Percentiles rank a stretch among this genome's conserved stretches.
Conservation (phyloP, 1,284 basidiomycete species). For the Ceratobasidium theobromae region DNA sequence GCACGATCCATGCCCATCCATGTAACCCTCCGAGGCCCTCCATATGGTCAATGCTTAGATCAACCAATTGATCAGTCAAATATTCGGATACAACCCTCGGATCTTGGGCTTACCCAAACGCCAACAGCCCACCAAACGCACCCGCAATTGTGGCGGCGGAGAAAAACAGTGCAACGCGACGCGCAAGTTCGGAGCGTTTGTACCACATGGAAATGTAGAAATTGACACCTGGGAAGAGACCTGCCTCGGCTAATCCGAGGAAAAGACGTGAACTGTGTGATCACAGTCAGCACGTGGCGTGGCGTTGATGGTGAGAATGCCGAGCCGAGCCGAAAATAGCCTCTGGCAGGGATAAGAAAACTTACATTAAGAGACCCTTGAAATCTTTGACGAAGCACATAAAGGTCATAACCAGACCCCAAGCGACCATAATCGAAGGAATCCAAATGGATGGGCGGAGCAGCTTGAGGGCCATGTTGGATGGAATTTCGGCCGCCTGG, state of each 20-base stretch:
- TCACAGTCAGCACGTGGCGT: neutral
- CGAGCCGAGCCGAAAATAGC: neutral
- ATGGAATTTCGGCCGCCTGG: slow-evolving; percentile 33
- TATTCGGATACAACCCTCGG: neutral
- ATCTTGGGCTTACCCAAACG: slow-evolving; percentile 14
- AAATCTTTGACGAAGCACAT: slow-evolving; percentile 47
- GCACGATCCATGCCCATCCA: slow-evolving; percentile 36
- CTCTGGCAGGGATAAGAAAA: neutral
- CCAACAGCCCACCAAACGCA: slow-evolving; percentile 41
- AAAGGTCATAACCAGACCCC: slow-evolving; percentile 47
- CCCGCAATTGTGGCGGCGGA: slow-evolving; percentile 47
- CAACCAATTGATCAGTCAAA: neutral
- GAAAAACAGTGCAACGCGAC: slow-evolving; percentile 49
- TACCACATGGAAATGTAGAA: slow-evolving; percentile 49
- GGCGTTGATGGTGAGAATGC: neutral
- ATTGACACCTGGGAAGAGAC: slow-evolving; percentile 46
- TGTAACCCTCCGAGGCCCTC: slow-evolving; percentile 31
- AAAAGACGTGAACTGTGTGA: slow-evolving; percentile 31
- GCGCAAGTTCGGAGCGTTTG: slow-evolving; percentile 39
- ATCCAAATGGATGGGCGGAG: slow-evolving; percentile 35
- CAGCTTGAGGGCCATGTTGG: slow-evolving; percentile 34
- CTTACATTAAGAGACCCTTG: slow-evolving; percentile 39
- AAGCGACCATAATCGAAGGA: slow-evolving; percentile 41
- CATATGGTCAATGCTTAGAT: slow-evolving; percentile 32
- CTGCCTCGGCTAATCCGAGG: slow-evolving; percentile 38